A percentile compares a stretch with the other conserved stretches of the same genome.
phyloP scores from a whole-genome alignment of 257 asterid genomes.

The Fraxinus cuspidata region DNA sequence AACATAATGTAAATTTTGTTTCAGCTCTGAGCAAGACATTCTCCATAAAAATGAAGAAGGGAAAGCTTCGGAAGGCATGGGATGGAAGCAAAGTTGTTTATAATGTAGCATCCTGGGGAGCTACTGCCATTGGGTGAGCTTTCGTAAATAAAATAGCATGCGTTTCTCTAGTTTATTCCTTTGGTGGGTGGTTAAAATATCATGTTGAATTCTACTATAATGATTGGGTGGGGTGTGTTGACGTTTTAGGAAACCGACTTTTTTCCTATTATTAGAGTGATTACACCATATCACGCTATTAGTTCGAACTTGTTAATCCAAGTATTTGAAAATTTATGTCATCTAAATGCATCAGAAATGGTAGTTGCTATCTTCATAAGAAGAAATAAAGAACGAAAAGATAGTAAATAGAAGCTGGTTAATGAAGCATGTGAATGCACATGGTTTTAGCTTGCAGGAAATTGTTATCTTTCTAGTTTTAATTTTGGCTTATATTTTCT shows the following conservation, averaged over 20 bases:
- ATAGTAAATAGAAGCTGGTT: neutral
- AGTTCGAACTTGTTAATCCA: neutral
- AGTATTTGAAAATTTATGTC: neutral
- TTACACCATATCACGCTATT: neutral
- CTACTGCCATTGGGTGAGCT: conserved; percentile 96
- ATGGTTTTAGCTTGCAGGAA: neutral
- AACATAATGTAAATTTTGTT: conserved; percentile 34
- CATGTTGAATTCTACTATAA: neutral
- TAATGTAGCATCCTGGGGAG: conserved; percentile 99
- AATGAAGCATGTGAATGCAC: neutral
- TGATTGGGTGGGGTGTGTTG: neutral
- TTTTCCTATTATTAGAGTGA: neutral
- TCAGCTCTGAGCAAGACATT: conserved; percentile 96
- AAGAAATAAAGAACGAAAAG: neutral
- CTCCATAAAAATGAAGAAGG: conserved; percentile 78
- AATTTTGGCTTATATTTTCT: neutral
- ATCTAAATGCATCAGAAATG: neutral
- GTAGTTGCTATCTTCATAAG: neutral
- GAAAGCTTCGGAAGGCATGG: conserved; percentile 95
- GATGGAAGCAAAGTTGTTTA: conserved; percentile 95
- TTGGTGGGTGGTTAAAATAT: neutral
- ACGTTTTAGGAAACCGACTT: neutral
- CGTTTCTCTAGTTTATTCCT: neutral
- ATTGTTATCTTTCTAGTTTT: neutral
- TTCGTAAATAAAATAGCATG: conserved; percentile 21